Evolutionary conservation across 2,329 filamentous ascomycete species (phyloP), one percentile per base, ranked within the genome.

Genomic region (Aspergillus tanneri): DNA sequence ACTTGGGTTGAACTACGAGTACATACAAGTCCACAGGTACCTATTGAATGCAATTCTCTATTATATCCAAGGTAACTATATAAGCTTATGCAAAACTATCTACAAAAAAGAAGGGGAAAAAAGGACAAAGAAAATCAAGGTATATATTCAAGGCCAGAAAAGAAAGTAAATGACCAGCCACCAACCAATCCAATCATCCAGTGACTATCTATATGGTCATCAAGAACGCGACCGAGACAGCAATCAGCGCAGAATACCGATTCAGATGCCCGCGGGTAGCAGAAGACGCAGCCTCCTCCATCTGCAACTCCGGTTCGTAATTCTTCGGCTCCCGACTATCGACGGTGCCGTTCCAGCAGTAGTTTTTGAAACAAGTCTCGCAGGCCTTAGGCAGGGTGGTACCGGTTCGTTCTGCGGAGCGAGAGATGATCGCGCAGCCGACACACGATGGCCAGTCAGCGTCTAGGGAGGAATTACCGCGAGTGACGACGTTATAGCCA

Each of bases 261-360:
- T 50, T 42, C 34, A 48, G 9, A 12, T 27, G n/a, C 7, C 3
- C 35, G 32, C 46, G 49, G 11, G 42, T 23, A 0, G 50, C 47
- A 8, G 35, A 42, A 3, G 49, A 46, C 6, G 38, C 40, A 3
- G 44, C 9, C 1, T 25, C 23, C 16, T 27, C 23, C 35, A 55
- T 36, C 24, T 50, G 7, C 8, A 46, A 3, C 24, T 32, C 44
- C 1, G 57, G 57, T 10, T 52, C 32, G 35, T 56, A 58, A 4
- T 28, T 24, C 0, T 4, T 6, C 5, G 55, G 55, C 0, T n/a
- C 34, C 18, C 44, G 53, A 36, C 62, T 69, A 34, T 78, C 71
- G 5, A 72, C 49, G 1, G 81, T 88, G n/a, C 93, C 93, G 66
- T 96, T 82, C 93, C 93, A 99, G 79, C 93, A 99, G 74, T 96